Evolutionary conservation across 2,329 filamentous ascomycete genomes (phyloP).

Genomic region (Nemania serpens): DNA sequence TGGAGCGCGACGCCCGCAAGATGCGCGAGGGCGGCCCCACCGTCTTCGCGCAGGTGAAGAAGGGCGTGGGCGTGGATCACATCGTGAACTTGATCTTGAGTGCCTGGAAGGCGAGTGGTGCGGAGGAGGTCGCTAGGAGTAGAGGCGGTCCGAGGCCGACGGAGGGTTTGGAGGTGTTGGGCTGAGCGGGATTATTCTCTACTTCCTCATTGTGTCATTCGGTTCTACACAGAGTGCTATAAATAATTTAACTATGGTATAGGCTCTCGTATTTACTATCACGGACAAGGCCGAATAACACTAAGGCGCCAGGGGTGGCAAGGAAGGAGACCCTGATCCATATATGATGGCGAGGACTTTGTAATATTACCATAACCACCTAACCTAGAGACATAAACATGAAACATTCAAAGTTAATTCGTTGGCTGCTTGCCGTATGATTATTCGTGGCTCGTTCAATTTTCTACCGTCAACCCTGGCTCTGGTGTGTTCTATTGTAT

Average conservation of each 20-base stretch:
- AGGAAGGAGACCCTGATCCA: not conserved
- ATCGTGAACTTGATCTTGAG: constrained; percentile 88
- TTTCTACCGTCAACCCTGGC: constrained; percentile 10
- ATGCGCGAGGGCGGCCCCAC: constrained; percentile 96
- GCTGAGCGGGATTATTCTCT: not conserved
- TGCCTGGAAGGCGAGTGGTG: constrained; percentile 90
- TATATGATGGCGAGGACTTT: not conserved
- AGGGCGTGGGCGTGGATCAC: constrained; percentile 79
- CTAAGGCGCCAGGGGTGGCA: not conserved
- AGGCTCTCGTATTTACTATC: not conserved
- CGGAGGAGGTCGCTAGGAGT: constrained; percentile 61
- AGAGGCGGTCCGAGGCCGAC: constrained; percentile 64
- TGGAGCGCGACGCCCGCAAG: constrained; percentile 92
- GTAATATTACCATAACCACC: constrained; percentile 8
- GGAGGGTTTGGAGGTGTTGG: constrained; percentile 56
- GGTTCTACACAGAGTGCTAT: not conserved
- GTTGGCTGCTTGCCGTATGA: constrained; percentile 7
- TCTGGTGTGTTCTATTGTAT: constrained; percentile 31
- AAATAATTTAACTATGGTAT: not conserved
- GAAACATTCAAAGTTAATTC: not conserved
- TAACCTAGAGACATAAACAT: not conserved
- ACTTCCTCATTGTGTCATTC: not conserved
- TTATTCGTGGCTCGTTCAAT: constrained; percentile 24
- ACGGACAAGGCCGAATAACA: not conserved
- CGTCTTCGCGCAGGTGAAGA: constrained; percentile 97